Evolutionary conservation across 2,329 filamentous ascomycete genomes (phyloP).

Genomic region (Trichoderma oligosporum): DNA sequence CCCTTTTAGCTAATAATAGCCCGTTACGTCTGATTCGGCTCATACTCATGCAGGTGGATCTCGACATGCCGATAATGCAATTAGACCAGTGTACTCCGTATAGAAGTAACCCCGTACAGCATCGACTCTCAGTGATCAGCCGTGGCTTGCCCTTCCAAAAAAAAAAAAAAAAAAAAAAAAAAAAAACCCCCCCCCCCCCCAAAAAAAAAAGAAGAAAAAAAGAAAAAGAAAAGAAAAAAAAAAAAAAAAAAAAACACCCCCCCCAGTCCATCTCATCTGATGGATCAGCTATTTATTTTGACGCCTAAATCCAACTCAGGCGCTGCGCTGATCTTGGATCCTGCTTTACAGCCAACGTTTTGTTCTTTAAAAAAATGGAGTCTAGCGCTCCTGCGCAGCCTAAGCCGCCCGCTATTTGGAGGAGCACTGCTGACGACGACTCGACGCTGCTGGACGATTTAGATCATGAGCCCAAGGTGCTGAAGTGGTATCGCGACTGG

Average conservation of each 20-base stretch:
- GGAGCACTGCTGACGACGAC: conserved; percentile 13
- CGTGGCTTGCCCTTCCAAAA: conserved; percentile 1
- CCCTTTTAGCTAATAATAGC: neutral
- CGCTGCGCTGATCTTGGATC: conserved; percentile 5
- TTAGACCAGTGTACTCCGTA: conserved; percentile 11
- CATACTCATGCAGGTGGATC: conserved; percentile 10
- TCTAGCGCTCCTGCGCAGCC: neutral
- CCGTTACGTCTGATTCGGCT: conserved; percentile 11
- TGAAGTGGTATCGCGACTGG: conserved; percentile 13
- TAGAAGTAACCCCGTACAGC: neutral
- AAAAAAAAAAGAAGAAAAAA: no score
- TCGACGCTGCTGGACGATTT: conserved; percentile 15
- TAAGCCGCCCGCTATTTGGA: conserved; percentile 1
- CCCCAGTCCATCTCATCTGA: conserved; percentile 4
- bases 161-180: no score
- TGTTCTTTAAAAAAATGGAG: neutral
- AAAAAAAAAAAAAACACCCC: no score
- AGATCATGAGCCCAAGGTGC: conserved; percentile 7
- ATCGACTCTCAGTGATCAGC: neutral
- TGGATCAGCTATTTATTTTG: conserved; percentile 3
- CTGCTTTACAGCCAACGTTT: no score
- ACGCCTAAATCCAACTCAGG: conserved; percentile 15
- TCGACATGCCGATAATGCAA: conserved; percentile 19
- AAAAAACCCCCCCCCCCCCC: no score
- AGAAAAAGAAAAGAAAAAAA: no score